These are phyloP conservation scores for Tolypocladium tropicale DNA, from an alignment of 2,329 filamentous ascomycete genomes.

Conservation along the genomic window DNA sequence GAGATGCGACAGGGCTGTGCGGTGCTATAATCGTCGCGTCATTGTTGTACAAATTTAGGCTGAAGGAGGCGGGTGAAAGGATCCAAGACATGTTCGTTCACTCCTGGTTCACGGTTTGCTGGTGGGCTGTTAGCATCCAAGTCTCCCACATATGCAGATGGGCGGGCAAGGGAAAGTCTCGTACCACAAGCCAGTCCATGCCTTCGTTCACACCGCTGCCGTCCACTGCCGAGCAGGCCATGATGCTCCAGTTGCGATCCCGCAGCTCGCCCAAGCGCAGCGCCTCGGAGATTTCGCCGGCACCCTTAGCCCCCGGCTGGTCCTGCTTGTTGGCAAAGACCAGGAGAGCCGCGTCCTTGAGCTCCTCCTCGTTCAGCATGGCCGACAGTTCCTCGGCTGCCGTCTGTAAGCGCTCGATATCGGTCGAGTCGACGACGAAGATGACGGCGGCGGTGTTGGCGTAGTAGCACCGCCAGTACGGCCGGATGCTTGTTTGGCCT, in stretches of 20 bases:
- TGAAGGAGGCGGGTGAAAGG: slow-evolving; percentile 8
- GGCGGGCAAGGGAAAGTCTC: slow-evolving; percentile 17
- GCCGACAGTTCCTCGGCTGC: slow-evolving; percentile 86
- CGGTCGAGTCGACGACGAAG: slow-evolving; percentile 96
- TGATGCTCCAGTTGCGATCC: slow-evolving; percentile 98
- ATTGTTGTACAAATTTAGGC: slow-evolving; percentile 18
- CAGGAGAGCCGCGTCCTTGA: slow-evolving; percentile 81
- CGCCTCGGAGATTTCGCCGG: slow-evolving; percentile 92
- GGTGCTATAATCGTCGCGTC: slow-evolving; percentile 19
- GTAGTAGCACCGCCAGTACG: slow-evolving; percentile 99
- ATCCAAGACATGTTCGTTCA: slow-evolving; percentile 9
- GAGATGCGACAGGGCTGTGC: slow-evolving; percentile 15
- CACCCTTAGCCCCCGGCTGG: slow-evolving; percentile 91
- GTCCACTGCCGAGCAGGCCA: slow-evolving; percentile 93
- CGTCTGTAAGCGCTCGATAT: slow-evolving; percentile 89
- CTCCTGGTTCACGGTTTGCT: slow-evolving; percentile 28
- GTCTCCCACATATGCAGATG: not conserved
- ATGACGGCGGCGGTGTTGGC: slow-evolving; percentile 97
- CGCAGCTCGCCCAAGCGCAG: slow-evolving; percentile 81
- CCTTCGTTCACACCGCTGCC: slow-evolving; percentile 90
- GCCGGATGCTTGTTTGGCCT: slow-evolving; percentile 95
- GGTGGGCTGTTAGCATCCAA: not conserved
- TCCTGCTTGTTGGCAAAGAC: slow-evolving; percentile 99
- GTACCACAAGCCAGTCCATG: slow-evolving; percentile 97
- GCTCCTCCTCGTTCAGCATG: slow-evolving; percentile 95